A percentile compares a stretch with the other conserved stretches of the same genome.
These are phyloP conservation scores for Trypethelium eluteriae DNA, from an alignment of 495 filamentous ascomycete genomes.

Conservation along the genomic window DNA sequence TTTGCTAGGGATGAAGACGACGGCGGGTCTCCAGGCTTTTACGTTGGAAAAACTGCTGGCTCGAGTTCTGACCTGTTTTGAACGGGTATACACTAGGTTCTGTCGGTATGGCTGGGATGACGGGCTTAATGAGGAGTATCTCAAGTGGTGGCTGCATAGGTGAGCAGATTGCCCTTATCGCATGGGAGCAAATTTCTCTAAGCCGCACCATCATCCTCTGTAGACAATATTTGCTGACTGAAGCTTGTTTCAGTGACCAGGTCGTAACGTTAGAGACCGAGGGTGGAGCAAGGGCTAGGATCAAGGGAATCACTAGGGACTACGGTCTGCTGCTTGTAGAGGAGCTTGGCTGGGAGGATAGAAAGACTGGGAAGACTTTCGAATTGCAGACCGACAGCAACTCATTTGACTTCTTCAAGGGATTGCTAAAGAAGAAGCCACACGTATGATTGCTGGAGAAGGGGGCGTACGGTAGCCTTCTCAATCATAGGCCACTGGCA, in stretches of 20 bases:
- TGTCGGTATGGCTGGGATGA: constrained; percentile 60
- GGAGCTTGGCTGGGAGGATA: constrained; percentile 66
- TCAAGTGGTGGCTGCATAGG: constrained; percentile 80
- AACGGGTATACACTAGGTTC: constrained; percentile 70
- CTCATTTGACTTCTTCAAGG: constrained; percentile 96
- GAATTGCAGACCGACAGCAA: constrained; percentile 93
- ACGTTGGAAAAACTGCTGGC: constrained; percentile 77
- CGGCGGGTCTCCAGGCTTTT: constrained; percentile 43
- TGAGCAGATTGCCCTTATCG: constrained; percentile 13
- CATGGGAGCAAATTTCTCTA: background rate
- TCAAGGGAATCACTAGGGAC: constrained; percentile 81
- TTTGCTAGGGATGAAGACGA: constrained; percentile 35
- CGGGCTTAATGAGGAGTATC: constrained; percentile 70
- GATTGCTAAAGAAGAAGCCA: constrained; percentile 70
- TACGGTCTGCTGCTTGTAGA: constrained; percentile 79
- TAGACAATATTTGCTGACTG: background rate
- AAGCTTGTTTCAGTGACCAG: constrained; percentile 47
- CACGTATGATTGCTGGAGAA: background rate
- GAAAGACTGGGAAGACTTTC: constrained; percentile 67
- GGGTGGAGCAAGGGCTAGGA: constrained; percentile 66
- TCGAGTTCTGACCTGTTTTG: constrained; percentile 70
- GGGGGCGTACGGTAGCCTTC: too few relatives aligned
- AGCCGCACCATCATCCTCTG: background rate
- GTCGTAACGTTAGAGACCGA: constrained; percentile 81
- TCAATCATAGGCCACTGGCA: too few relatives aligned